phyloP scores from a whole-genome alignment of 2,329 filamentous ascomycete genomes.

The Lasiodiplodia theobromae region DNA sequence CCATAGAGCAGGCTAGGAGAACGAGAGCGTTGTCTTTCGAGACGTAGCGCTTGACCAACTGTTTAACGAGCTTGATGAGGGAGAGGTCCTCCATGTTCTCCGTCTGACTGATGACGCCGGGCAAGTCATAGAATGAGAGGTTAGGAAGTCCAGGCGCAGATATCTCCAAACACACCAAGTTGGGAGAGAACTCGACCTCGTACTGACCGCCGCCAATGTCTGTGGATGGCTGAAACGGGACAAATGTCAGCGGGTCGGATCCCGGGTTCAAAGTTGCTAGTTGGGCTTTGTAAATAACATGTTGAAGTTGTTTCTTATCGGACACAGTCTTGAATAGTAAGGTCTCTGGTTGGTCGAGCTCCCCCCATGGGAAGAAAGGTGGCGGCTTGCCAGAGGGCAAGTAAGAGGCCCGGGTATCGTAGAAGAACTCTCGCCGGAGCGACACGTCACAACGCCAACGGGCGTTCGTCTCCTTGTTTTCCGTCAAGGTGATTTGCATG shows the following conservation, averaged over 20 bases:
- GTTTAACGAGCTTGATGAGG: constrained; percentile 74
- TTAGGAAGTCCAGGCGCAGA: constrained; percentile 74
- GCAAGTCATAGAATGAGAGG: constrained; percentile 84
- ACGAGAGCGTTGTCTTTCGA: constrained; percentile 74
- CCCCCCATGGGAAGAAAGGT: constrained; percentile 72
- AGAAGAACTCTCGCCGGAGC: constrained; percentile 70
- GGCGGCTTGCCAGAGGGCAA: constrained; percentile 40
- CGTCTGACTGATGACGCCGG: constrained; percentile 78
- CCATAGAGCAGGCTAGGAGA: constrained; percentile 79
- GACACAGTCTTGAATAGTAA: no score
- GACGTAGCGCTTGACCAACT: constrained; percentile 70
- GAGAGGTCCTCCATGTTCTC: constrained; percentile 55
- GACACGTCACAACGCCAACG: constrained; percentile 73
- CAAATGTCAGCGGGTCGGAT: constrained; percentile 54
- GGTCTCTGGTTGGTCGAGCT: no score
- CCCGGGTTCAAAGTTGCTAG: constrained; percentile 76
- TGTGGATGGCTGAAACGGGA: constrained; percentile 18
- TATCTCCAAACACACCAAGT: constrained; percentile 75
- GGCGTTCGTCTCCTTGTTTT: constrained; percentile 53
- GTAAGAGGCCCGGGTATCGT: constrained; percentile 41
- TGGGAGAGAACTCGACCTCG: constrained; percentile 78
- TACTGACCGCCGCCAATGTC: not conserved
- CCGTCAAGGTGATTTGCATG: constrained; percentile 75
- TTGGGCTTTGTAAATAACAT: constrained; percentile 76
- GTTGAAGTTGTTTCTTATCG: no score